These are phyloP conservation scores for Chaetoscypha palmicola DNA, from an alignment of 2,329 filamentous ascomycete species.

Conservation along the genomic window DNA sequence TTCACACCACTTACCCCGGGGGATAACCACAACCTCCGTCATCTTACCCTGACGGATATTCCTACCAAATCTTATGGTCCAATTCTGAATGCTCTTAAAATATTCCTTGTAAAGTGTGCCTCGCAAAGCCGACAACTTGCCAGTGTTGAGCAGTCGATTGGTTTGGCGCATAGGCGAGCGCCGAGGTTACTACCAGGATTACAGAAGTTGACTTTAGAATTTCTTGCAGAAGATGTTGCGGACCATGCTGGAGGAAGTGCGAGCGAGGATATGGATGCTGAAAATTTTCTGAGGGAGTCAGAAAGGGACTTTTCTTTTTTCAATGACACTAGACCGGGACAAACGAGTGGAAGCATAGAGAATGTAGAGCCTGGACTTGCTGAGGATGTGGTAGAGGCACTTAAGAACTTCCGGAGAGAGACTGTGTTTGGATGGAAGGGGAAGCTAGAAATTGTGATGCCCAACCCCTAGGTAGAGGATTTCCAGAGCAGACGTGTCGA, in stretches of 20 bases:
- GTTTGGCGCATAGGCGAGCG: conserved; percentile 29
- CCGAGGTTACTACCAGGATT: conserved; percentile 44
- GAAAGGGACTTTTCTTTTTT: conserved; percentile 28
- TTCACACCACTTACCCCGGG: conserved; percentile 47
- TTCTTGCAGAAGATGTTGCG: conserved; percentile 28
- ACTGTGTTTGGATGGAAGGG: conserved; percentile 16
- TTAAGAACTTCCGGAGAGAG: conserved; percentile 14
- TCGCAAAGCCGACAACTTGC: conserved; percentile 44
- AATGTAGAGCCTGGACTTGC: not conserved
- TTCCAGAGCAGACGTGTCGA: conserved; percentile 41
- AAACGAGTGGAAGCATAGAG: not conserved
- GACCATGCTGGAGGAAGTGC: conserved; percentile 10
- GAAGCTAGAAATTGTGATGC: conserved; percentile 47
- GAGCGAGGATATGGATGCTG: conserved; percentile 25
- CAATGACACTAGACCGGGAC: conserved; percentile 3
- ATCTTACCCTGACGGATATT: conserved; percentile 47
- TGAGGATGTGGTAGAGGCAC: conserved; percentile 15
- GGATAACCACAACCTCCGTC: conserved; percentile 48
- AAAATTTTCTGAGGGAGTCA: conserved; percentile 15
- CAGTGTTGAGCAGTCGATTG: conserved; percentile 5
- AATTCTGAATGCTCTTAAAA: conserved; percentile 40
- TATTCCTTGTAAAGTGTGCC: conserved; percentile 41
- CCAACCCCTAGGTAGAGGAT: too few species aligned
- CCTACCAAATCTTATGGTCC: conserved; percentile 47
- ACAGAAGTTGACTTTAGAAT: conserved; percentile 47